Conservation (phyloP, 208 protist genomes). For the Trypanosoma avium region DNA sequence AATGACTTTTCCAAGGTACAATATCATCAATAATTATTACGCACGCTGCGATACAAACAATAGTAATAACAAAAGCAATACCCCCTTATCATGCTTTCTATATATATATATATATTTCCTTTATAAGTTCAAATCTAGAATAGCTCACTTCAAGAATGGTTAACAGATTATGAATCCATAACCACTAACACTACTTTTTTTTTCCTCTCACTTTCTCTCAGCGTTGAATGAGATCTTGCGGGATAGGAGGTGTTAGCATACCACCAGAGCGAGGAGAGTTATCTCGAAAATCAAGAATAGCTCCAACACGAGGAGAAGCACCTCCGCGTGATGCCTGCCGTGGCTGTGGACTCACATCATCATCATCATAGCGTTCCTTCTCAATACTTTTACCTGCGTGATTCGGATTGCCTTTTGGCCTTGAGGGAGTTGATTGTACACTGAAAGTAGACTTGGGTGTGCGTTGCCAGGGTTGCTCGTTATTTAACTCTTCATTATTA, state of each 20-base stretch:
- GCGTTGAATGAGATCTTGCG: conserved; percentile 6
- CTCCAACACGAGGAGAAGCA: background rate
- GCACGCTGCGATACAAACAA: too few species aligned
- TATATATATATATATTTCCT: too few species aligned
- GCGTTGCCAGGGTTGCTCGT: background rate
- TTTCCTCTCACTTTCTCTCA: background rate
- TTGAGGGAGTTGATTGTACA: conserved; percentile 1
- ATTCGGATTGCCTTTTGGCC: background rate
- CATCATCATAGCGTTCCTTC: conserved; percentile 15
- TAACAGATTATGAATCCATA: too few species aligned
- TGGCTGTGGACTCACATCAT: conserved; percentile 10
- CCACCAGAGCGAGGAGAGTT: conserved; percentile 7
- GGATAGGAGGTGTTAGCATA: conserved; percentile 24
- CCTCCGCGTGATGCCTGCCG: background rate
- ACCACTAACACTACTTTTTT: too few species aligned
- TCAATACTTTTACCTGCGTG: conserved; percentile 7
- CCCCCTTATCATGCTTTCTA: too few species aligned
- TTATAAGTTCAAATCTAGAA: too few species aligned
- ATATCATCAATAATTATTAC: too few species aligned
- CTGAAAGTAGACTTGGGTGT: background rate
- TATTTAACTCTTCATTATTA: background rate
- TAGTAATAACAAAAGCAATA: too few species aligned
- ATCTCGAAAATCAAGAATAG: background rate
- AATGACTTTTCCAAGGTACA: too few species aligned
- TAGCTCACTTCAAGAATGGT: too few species aligned